These are phyloP conservation scores for Geotrichum klebahnii DNA, from an alignment of 1,139 yeast genomes.

Conservation along the genomic window DNA sequence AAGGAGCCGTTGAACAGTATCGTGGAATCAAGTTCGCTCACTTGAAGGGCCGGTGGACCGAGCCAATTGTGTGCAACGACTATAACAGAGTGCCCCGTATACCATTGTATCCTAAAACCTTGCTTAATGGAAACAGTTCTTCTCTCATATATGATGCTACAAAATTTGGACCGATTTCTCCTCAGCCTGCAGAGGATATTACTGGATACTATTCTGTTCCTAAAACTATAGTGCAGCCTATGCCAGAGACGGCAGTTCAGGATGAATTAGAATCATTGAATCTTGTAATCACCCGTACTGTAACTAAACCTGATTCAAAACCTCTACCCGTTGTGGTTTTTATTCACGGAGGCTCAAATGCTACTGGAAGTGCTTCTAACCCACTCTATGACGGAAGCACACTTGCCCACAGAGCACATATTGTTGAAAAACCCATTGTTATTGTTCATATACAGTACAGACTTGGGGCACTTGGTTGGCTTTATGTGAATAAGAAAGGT, in stretches of 20 bases:
- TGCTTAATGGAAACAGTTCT: background rate
- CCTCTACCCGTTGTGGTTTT: conserved; percentile 33
- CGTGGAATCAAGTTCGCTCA: conserved; percentile 21
- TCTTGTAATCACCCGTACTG: conserved; percentile 28
- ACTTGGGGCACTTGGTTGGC: conserved; percentile 31
- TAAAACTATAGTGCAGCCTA: conserved; percentile 1
- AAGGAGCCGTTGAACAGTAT: conserved; percentile 16
- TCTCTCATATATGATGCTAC: conserved; percentile 19
- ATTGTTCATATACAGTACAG: conserved; percentile 34
- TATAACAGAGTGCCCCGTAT: background rate
- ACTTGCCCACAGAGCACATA: conserved; percentile 30
- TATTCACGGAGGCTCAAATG: conserved; percentile 35
- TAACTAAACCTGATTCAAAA: background rate
- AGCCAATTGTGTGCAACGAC: conserved; percentile 5
- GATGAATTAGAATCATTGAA: conserved; percentile 29
- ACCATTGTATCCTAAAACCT: background rate
- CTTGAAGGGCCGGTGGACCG: conserved; percentile 18
- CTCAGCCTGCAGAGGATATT: conserved; percentile 21
- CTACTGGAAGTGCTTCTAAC: conserved; percentile 24
- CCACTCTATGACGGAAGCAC: conserved; percentile 19
- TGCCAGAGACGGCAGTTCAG: conserved; percentile 16
- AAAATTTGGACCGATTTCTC: conserved; percentile 19
- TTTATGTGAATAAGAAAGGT: conserved; percentile 24
- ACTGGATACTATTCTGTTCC: conserved; percentile 20
- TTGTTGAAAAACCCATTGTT: conserved; percentile 32